Evolutionary conservation across 257 asterid genomes (phyloP).

Genomic region (Nemophila menziesii): DNA sequence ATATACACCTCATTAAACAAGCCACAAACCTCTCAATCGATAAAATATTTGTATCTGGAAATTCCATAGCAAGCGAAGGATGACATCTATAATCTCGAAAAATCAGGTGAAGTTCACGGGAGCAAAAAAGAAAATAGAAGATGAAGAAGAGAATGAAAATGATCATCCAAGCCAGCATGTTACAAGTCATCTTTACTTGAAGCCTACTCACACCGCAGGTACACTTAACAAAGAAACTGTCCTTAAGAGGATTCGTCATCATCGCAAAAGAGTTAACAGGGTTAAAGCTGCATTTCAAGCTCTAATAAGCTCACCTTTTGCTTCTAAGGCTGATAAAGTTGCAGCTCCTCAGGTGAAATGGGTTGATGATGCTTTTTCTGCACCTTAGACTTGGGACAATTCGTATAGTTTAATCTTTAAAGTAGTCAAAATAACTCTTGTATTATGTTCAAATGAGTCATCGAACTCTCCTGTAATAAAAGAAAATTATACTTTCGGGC

Average conservation of each 20-base stretch:
- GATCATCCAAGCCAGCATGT: constrained; percentile 6
- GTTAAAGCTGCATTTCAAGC: constrained; percentile 31
- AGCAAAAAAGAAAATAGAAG: constrained; percentile 6
- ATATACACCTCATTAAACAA: neutral
- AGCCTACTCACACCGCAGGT: constrained; percentile 25
- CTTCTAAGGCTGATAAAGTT: constrained; percentile 9
- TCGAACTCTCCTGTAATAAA: no score
- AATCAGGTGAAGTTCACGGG: constrained; percentile 1
- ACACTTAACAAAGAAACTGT: constrained; percentile 40
- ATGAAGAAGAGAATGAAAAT: constrained; percentile 5
- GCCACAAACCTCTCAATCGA: neutral
- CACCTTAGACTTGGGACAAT: constrained; percentile 26
- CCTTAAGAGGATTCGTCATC: constrained; percentile 66
- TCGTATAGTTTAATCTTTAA: no score
- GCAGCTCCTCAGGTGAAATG: constrained; percentile 25
- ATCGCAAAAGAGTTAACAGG: constrained; percentile 44
- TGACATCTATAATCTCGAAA: constrained; percentile 16
- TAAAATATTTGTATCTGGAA: no score
- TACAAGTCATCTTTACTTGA: constrained; percentile 33
- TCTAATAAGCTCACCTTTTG: constrained; percentile 26
- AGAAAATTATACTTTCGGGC: no score
- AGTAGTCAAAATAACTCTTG: no score
- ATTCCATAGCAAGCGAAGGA: neutral
- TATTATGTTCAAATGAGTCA: no score
- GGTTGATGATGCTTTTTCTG: constrained; percentile 74